Percentiles rank a stretch among this genome's conserved stretches.
phyloP scores from a whole-genome alignment of 1,139 yeast genomes.

The Nakaseomyces sp. region DNA sequence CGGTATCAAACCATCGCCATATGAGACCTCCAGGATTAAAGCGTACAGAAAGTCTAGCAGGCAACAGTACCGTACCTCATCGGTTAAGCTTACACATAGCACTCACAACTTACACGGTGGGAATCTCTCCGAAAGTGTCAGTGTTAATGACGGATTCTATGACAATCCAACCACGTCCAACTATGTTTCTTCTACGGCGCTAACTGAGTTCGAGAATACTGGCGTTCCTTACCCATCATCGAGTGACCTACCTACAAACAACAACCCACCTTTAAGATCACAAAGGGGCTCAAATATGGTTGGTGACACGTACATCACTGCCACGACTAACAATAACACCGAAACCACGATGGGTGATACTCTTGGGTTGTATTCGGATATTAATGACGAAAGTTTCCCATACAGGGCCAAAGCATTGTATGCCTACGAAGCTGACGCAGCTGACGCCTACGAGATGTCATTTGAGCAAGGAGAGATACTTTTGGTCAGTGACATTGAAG shows the following conservation, averaged over 20 bases:
- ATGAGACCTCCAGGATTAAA: conserved; percentile 22
- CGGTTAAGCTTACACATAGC: conserved; percentile 1
- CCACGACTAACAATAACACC: conserved; percentile 31
- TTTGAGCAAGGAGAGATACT: conserved; percentile 84
- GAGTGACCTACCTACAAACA: not conserved
- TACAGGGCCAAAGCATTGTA: conserved; percentile 82
- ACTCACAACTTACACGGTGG: not conserved
- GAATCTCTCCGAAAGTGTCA: not conserved
- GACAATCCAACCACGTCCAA: conserved; percentile 8
- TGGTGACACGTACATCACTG: conserved; percentile 24
- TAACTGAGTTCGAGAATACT: conserved; percentile 35
- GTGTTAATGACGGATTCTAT: not conserved
- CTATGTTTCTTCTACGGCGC: conserved; percentile 34
- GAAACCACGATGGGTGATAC: conserved; percentile 32
- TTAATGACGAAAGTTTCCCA: conserved; percentile 51
- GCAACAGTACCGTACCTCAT: not conserved
- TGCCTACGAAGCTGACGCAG: conserved; percentile 85
- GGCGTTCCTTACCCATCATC: conserved; percentile 14
- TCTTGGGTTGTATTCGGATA: conserved; percentile 29
- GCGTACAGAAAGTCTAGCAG: conserved; percentile 15
- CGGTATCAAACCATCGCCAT: conserved; percentile 35
- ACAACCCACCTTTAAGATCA: conserved; percentile 2
- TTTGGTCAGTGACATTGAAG: conserved; percentile 86
- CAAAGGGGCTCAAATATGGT: not conserved
- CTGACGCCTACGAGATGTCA: conserved; percentile 86